These are phyloP conservation scores for Talaromyces sp. DNA, from an alignment of 2,329 filamentous ascomycete genomes.

Conservation along the genomic window DNA sequence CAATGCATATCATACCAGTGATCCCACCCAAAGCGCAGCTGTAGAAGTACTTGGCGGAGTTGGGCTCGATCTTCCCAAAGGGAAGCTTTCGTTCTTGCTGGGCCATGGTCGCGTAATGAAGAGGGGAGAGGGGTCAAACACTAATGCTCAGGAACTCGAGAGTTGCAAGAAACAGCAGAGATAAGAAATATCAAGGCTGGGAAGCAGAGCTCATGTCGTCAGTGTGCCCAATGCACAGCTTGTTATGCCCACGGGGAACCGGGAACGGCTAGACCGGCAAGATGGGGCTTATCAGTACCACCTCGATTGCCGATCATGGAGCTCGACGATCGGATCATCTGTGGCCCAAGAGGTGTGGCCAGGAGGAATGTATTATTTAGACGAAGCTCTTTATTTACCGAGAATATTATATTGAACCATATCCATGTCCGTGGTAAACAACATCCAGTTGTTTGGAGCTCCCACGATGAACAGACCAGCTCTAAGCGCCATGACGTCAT, in stretches of 20 bases:
- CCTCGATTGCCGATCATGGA: conserved; percentile 1
- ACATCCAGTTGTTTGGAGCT: no score
- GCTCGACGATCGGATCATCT: background rate
- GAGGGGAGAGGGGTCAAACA: background rate
- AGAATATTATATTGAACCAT: no score
- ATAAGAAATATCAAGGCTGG: background rate
- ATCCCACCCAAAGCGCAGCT: conserved; percentile 82
- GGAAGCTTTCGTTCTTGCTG: conserved; percentile 38
- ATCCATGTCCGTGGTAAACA: no score
- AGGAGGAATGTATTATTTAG: background rate
- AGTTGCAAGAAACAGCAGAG: background rate
- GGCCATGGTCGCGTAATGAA: conserved; percentile 28
- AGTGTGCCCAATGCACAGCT: conserved; percentile 9
- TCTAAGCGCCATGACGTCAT: conserved; percentile 14
- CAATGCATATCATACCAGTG: conserved; percentile 31
- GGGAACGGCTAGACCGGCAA: conserved; percentile 25
- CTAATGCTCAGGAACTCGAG: background rate
- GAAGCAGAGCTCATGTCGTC: conserved; percentile 13
- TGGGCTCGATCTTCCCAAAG: conserved; percentile 69
- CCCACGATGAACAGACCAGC: background rate
- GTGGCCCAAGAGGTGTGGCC: background rate
- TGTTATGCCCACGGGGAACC: background rate
- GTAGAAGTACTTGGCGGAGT: conserved; percentile 77
- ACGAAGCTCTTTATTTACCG: no score
- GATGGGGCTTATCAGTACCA: conserved; percentile 5